Percentiles rank a stretch among this genome's conserved stretches.
These are phyloP conservation scores for Candida nanaspora DNA, from an alignment of 805 yeast genomes.

Conservation along the genomic window DNA sequence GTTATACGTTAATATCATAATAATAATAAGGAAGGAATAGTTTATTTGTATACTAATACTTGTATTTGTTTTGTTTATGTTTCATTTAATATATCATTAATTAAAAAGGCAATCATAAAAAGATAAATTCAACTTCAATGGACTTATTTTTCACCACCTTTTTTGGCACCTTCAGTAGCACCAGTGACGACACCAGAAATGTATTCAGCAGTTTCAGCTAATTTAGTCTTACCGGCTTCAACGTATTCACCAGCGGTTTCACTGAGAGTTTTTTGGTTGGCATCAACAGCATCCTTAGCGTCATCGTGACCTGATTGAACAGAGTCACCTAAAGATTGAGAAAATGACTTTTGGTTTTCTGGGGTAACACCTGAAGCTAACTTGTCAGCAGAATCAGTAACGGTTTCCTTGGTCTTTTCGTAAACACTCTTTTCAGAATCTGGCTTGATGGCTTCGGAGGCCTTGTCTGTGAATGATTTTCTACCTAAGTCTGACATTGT, in stretches of 20 bases:
- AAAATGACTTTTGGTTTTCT: conserved; percentile 56
- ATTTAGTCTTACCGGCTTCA: conserved; percentile 41
- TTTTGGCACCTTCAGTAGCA: conserved; percentile 32
- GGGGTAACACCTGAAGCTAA: conserved; percentile 56
- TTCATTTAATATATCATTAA: too few relatives aligned
- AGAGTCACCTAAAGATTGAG: conserved; percentile 50
- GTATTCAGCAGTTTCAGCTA: conserved; percentile 42
- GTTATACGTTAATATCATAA: too few relatives aligned
- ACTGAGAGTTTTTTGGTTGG: conserved; percentile 20
- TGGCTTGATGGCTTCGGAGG: conserved; percentile 63
- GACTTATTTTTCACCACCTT: conserved; percentile 2
- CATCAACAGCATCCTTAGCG: conserved; percentile 24
- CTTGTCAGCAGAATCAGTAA: conserved; percentile 61
- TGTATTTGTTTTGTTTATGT: too few relatives aligned
- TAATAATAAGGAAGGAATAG: too few relatives aligned
- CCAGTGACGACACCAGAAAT: conserved; percentile 60
- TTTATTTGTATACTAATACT: too few relatives aligned
- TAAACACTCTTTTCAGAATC: conserved; percentile 58
- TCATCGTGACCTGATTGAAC: conserved; percentile 38
- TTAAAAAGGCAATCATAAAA: too few relatives aligned
- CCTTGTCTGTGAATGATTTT: conserved; percentile 68
- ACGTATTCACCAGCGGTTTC: conserved; percentile 40
- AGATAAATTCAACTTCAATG: too few relatives aligned
- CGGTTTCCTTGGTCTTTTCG: conserved; percentile 67
- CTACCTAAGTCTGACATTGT: conserved; percentile 40